Evolutionary conservation across 495 filamentous ascomycete genomes (phyloP).

Genomic region (Chaetomium cochliodes): DNA sequence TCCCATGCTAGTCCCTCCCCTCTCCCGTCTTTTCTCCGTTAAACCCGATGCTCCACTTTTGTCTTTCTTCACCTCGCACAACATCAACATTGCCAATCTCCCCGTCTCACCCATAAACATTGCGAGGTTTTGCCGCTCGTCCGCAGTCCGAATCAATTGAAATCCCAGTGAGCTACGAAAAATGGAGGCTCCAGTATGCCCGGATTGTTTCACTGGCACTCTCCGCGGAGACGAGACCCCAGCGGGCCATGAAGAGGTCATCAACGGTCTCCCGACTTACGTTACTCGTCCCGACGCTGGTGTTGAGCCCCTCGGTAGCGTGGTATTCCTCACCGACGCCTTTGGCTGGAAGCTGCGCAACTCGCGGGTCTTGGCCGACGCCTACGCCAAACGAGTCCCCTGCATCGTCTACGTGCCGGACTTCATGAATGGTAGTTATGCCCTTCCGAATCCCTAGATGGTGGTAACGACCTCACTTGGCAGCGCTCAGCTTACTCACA

Average conservation of each 20-base stretch:
- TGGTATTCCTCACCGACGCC: conserved; percentile 57
- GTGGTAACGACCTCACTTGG: too few species aligned
- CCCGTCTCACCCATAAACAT: too few species aligned
- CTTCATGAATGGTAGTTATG: conserved; percentile 58
- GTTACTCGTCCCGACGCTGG: conserved; percentile 40
- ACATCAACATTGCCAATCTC: too few species aligned
- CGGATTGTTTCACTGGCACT: conserved; percentile 37
- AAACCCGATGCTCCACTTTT: too few species aligned
- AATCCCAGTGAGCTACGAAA: neutral
- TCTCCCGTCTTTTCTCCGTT: too few species aligned
- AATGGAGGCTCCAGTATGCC: conserved; percentile 26
- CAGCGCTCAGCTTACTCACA: too few species aligned
- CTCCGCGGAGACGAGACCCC: conserved; percentile 32
- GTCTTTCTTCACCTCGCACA: too few species aligned
- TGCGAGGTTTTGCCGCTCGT: too few species aligned
- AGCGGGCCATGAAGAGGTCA: conserved; percentile 27
- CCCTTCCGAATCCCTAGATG: too few species aligned
- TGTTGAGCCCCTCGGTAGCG: conserved; percentile 43
- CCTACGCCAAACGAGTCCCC: conserved; percentile 49
- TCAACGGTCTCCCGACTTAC: conserved; percentile 55
- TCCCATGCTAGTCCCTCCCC: too few species aligned
- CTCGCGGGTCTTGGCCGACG: conserved; percentile 52
- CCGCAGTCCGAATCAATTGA: too few species aligned
- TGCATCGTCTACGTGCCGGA: conserved; percentile 58
- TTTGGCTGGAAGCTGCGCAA: conserved; percentile 61